Evolutionary conservation across 2,329 filamentous ascomycete genomes (phyloP).

Genomic region (Alternaria postmessia): DNA sequence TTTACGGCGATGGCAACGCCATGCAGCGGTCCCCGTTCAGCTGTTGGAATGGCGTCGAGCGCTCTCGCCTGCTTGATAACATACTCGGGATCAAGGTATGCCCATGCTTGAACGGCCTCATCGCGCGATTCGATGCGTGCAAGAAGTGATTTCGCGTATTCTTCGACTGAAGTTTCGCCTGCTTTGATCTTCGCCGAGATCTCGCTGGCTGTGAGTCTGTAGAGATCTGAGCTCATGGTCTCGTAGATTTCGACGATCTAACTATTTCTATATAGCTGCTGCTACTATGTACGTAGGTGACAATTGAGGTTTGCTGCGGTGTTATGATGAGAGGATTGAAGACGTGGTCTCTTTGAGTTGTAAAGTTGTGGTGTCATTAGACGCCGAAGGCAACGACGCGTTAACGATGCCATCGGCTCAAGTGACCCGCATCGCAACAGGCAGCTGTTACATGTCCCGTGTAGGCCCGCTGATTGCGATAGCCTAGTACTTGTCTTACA

Average conservation of each 20-base stretch:
- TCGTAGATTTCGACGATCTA: fast-evolving
- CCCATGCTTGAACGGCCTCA: slow-evolving; percentile 40
- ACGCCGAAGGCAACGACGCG: neutral
- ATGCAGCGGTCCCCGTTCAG: slow-evolving; percentile 63
- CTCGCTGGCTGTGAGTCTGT: slow-evolving; percentile 35
- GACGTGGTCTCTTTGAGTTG: neutral
- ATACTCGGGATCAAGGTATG: slow-evolving; percentile 40
- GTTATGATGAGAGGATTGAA: neutral
- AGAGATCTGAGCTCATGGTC: slow-evolving; percentile 18
- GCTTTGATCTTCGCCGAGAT: slow-evolving; percentile 32
- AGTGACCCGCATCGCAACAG: slow-evolving; percentile 1
- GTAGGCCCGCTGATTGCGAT: slow-evolving; percentile 1
- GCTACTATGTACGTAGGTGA: neutral
- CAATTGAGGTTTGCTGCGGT: neutral
- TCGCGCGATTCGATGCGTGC: slow-evolving; percentile 39
- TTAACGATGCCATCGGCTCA: slow-evolving; percentile 5
- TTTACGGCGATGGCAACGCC: slow-evolving; percentile 68
- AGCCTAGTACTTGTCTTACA: slow-evolving; percentile 4
- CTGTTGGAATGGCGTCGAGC: slow-evolving; percentile 60
- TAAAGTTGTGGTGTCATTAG: neutral
- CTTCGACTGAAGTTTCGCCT: slow-evolving; percentile 37
- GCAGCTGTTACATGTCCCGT: neutral
- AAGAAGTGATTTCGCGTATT: slow-evolving; percentile 41
- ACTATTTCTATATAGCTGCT: neutral
- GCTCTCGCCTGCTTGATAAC: slow-evolving; percentile 60